Evolutionary conservation across 2,329 filamentous ascomycete species (phyloP).

Genomic region (Aureobasidium lini): DNA sequence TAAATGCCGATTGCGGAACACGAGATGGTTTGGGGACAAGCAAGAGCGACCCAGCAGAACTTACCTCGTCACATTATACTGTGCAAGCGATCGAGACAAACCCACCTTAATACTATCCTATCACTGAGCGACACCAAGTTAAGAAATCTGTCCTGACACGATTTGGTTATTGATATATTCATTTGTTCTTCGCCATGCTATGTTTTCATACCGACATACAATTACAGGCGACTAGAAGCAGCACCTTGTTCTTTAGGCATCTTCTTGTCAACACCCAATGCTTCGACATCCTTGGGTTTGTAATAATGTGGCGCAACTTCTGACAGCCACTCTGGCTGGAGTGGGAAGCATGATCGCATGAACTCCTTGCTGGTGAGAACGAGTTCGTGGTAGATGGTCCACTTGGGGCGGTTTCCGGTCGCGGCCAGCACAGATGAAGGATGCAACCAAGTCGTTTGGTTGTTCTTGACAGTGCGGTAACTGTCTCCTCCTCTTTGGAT

Average conservation of each 20-base stretch:
- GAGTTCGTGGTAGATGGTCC: constrained; percentile 80
- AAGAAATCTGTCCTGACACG: not conserved
- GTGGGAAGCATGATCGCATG: constrained; percentile 78
- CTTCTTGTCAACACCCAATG: constrained; percentile 67
- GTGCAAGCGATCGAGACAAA: too few species aligned
- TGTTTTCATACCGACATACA: not conserved
- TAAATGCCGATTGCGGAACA: too few species aligned
- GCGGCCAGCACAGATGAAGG: constrained; percentile 76
- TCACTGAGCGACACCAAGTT: too few species aligned
- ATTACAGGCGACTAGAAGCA: constrained; percentile 19
- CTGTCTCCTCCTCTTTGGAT: constrained; percentile 76
- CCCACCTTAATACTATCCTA: too few species aligned
- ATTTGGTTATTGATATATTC: not conserved
- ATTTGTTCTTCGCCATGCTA: not conserved
- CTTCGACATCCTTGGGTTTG: constrained; percentile 83
- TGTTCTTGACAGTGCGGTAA: constrained; percentile 88
- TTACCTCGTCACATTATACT: too few species aligned
- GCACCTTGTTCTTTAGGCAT: constrained; percentile 53
- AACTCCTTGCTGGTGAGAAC: constrained; percentile 85
- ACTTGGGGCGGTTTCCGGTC: constrained; percentile 60
- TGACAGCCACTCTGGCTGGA: constrained; percentile 75
- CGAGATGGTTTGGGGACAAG: too few species aligned
- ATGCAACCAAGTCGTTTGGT: constrained; percentile 83
- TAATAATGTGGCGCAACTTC: constrained; percentile 94
- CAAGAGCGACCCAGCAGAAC: too few species aligned